These are phyloP conservation scores for Schizosaccharomyces osmophilus DNA, from an alignment of 805 yeast species.

Conservation along the genomic window DNA sequence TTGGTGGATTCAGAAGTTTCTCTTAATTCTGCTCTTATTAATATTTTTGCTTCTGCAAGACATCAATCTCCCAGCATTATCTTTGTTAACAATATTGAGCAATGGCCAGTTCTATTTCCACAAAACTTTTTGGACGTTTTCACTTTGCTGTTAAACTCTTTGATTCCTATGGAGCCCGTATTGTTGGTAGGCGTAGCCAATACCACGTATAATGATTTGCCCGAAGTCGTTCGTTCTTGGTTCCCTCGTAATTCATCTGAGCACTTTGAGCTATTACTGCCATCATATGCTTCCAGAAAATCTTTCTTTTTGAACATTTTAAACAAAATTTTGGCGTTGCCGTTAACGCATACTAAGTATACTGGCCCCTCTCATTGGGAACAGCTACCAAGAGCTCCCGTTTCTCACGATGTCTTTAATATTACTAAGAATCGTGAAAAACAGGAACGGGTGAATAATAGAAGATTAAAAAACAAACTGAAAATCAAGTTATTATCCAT, in stretches of 20 bases:
- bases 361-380: too few relatives aligned
- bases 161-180: conserved; percentile 46
- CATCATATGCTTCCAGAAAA: neutral
- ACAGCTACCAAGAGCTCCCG: too few relatives aligned
- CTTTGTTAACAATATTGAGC: conserved; percentile 55
- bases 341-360: neutral
- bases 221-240: conserved; percentile 24
- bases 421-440: conserved; percentile 20
- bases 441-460: conserved; percentile 29
- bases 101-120: conserved; percentile 45
- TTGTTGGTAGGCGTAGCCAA: conserved; percentile 50
- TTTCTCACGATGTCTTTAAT: too few relatives aligned
- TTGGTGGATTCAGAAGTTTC: conserved; percentile 51
- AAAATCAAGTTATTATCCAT: conserved; percentile 68
- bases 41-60: conserved; percentile 59
- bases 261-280: neutral
- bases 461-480: conserved; percentile 57
- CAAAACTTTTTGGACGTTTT: conserved; percentile 46
- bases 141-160: conserved; percentile 36
- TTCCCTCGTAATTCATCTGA: conserved; percentile 23
- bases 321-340: neutral
- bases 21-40: conserved; percentile 39
- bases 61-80: conserved; percentile 70
- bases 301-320: neutral
- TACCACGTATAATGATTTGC: conserved; percentile 16